Evolutionary conservation across 2,329 filamentous ascomycete genomes (phyloP), one percentile per base, ranked within the genome.

Genomic region (Madurella fahalii): DNA sequence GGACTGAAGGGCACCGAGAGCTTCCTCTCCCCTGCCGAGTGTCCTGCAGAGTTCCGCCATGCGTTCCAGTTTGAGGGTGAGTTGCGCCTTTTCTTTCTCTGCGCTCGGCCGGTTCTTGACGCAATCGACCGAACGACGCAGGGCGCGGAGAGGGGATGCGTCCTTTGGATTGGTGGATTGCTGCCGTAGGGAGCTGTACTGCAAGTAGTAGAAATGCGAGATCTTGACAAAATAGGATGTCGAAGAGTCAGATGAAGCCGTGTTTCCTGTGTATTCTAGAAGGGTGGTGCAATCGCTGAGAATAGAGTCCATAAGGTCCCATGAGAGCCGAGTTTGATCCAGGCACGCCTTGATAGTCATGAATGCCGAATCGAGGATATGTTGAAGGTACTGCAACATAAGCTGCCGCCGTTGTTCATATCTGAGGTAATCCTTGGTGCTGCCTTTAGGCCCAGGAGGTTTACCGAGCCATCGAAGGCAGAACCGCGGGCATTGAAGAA

Each of bases 141-240:
- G 74, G 12, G 84, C 77, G 47, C 80, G 77, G 13, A 87, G 68
- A 1, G 79, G 73, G 16, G 72, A 68, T 5, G 65, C 60, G 46
- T 77, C 74, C n/a, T 73, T 71, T 1, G 68, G 59, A 31, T 73
- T 74, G 4, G 71, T 70, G 0, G 70, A 61, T 20, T 72, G 69
- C 47, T 79, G 80, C 13, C 76, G 71, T 56, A 82, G 66, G 43
- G 76, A 73, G 16, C 80, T 70, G 63, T 83, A 83, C 46, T 81
- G 75, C n/a, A 82, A 74, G 66, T 85, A 90, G 65, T 89, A 89
- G 2, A 88, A 75, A 61, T 87, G 85, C 0, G 87, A 90, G 25
- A 90, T 80, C 62, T 85, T 88, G 58, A 86, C 78, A 53, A 81
- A 75, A 60, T 84, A 82, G 2, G 72, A 74, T n/a, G 66, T 62